Conservation (phyloP, 257 asterid species). For the Ligustrum vulgare region DNA sequence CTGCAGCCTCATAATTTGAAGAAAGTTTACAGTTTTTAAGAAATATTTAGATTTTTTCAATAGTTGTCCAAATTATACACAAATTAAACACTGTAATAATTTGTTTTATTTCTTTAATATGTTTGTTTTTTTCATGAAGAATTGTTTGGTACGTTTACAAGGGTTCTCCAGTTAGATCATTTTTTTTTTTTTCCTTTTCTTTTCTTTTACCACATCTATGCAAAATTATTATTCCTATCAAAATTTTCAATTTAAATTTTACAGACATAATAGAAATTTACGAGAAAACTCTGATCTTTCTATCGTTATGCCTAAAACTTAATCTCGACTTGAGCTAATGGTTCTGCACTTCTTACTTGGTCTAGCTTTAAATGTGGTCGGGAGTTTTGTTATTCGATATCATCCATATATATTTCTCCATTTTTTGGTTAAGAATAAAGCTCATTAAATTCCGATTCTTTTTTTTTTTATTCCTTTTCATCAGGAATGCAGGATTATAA, state of each 20-base stretch:
- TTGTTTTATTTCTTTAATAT: background rate
- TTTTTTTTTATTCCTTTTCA: background rate
- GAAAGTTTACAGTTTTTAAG: background rate
- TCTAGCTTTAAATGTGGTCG: too few relatives aligned
- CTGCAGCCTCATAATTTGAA: conserved; percentile 45
- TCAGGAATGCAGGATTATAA: background rate
- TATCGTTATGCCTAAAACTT: background rate
- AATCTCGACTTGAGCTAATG: background rate
- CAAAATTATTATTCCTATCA: background rate
- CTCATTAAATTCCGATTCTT: background rate
- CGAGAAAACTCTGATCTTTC: background rate
- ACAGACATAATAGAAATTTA: conserved; percentile 21
- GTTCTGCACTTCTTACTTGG: too few relatives aligned
- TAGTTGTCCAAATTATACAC: conserved; percentile 17
- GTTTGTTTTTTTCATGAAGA: conserved; percentile 15
- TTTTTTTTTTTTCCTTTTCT: background rate
- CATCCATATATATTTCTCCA: too few relatives aligned
- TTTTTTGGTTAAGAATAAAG: too few relatives aligned
- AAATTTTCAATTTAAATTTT: conserved; percentile 7
- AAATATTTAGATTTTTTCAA: background rate
- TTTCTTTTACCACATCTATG: background rate
- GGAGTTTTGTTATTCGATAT: background rate
- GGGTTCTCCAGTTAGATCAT: conserved; percentile 27
- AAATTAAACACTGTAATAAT: conserved; percentile 31
- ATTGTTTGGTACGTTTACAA: conserved; percentile 18